Evolutionary conservation across 2,329 filamentous ascomycete genomes (phyloP).

Genomic region (Xylaria sp.): DNA sequence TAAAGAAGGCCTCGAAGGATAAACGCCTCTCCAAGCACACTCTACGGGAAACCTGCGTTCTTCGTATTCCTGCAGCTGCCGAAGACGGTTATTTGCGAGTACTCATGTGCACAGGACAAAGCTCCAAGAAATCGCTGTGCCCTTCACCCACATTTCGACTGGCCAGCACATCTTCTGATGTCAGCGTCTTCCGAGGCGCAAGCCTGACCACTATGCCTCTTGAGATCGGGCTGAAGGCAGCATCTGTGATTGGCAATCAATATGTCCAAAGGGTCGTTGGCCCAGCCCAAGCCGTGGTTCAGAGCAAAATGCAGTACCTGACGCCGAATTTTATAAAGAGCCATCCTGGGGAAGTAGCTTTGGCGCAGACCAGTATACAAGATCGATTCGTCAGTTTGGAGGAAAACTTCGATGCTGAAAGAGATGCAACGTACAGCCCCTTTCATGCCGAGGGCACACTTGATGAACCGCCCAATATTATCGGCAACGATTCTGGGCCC

Average conservation of each 20-base stretch:
- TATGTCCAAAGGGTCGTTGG: slow-evolving; percentile 58
- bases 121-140: slow-evolving; percentile 64
- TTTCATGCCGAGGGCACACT: slow-evolving; percentile 50
- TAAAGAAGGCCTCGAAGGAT: slow-evolving; percentile 63
- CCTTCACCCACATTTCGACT: slow-evolving; percentile 75
- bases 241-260: slow-evolving; percentile 60
- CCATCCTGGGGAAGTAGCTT: slow-evolving; percentile 56
- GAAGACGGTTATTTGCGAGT: slow-evolving; percentile 76
- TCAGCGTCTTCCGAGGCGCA: slow-evolving; percentile 71
- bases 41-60: slow-evolving; percentile 70
- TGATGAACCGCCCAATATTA: slow-evolving; percentile 51
- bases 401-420: slow-evolving; percentile 51
- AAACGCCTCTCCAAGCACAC: slow-evolving; percentile 60
- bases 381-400: slow-evolving; percentile 51
- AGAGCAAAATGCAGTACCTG: slow-evolving; percentile 52
- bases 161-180: slow-evolving; percentile 71
- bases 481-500: slow-evolving; percentile 64
- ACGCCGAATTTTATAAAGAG: slow-evolving; percentile 51
- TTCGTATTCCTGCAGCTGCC: slow-evolving; percentile 71
- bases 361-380: slow-evolving; percentile 50
- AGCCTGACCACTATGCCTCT: slow-evolving; percentile 73
- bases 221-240: slow-evolving; percentile 71
- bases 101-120: slow-evolving; percentile 65
- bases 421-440: slow-evolving; percentile 52
- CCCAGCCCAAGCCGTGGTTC: slow-evolving; percentile 57